Conservation (phyloP, 2,329 filamentous ascomycete species). For the Acrocalymma vagum region DNA sequence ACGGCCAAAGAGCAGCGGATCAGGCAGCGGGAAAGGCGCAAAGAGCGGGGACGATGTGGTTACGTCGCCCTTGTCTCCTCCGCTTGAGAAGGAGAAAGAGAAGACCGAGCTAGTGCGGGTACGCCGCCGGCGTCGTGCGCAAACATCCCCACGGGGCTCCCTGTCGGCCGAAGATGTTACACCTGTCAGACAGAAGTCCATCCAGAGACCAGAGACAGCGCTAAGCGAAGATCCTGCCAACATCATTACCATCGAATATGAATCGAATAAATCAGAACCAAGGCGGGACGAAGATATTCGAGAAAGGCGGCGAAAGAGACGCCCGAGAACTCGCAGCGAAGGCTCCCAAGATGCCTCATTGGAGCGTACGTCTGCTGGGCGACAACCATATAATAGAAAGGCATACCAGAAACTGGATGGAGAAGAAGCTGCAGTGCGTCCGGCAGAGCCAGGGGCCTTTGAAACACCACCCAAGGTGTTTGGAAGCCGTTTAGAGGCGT, state of each 20-base stretch:
- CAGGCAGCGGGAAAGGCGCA: slow-evolving; percentile 33
- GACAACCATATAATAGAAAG: slow-evolving; percentile 33
- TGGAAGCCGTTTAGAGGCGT: slow-evolving; percentile 66
- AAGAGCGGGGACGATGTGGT: slow-evolving; percentile 28
- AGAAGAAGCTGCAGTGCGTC: slow-evolving; percentile 19
- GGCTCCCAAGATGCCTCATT: slow-evolving; percentile 33
- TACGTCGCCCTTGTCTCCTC: slow-evolving; percentile 27
- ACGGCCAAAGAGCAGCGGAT: slow-evolving; percentile 42
- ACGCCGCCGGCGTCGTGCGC: slow-evolving; percentile 35
- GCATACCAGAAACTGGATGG: slow-evolving; percentile 34
- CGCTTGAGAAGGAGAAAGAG: slow-evolving; percentile 20
- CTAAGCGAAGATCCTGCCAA: slow-evolving; percentile 31
- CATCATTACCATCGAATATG: slow-evolving; percentile 39
- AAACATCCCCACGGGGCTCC: slow-evolving; percentile 41
- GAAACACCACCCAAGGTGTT: slow-evolving; percentile 55
- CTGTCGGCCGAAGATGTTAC: slow-evolving; percentile 40
- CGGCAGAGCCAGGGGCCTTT: slow-evolving; percentile 25
- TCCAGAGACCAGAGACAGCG: slow-evolving; percentile 32
- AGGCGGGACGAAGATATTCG: slow-evolving; percentile 32
- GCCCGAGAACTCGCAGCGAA: slow-evolving; percentile 32
- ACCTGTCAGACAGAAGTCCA: slow-evolving; percentile 23
- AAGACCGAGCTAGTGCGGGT: slow-evolving; percentile 36
- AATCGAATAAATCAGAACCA: slow-evolving; percentile 21
- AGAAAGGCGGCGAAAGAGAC: slow-evolving; percentile 37
- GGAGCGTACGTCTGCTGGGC: slow-evolving; percentile 24